Evolutionary conservation across 2,329 filamentous ascomycete species (phyloP), one percentile per base, ranked within the genome.

Genomic region (Phoma sp.): DNA sequence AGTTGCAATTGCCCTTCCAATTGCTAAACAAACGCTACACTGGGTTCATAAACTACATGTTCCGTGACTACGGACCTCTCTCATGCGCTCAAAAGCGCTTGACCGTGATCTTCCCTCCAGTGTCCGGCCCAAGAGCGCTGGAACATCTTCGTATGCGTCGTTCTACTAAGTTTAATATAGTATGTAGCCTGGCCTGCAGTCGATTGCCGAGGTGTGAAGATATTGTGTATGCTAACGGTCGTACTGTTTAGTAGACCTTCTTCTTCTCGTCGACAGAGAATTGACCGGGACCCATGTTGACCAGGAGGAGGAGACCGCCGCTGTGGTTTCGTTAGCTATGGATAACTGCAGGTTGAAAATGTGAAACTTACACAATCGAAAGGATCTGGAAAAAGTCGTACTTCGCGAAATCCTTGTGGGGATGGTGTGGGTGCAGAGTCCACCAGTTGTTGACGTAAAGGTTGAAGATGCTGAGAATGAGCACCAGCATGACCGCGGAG

Each of bases 301-400:
- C 93, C 64, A 99, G 86, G 64, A 99, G 88, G 53, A 99, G 84
- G 53, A 99, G 90, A 76, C 95, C 95, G 62, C 95, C 95, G 64
- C 85, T 86, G 56, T 14, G 36, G 43, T 5, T 11, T 47, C 33
- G 45, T 72, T 67, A 72, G 67, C 51, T 33, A 9, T 25, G 29
- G 25, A 37, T 15, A 5, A 7, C 12, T 32, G 32, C 26, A 12
- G n/a, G 6, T 2, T 26, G 9, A 12, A 10, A 11, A 28, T 15
- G 14, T 23, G 12, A 2, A 14, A 81, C 84, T 77, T 84, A 86
- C 84, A 98, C 93, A 75, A 99, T 99, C 46, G 95, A 99, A 49
- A 99, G 84, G 69, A 98, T 97, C 83, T 99, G 95, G 88, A 99
- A 99, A 84, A 99, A 99, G 77, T 99, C 95, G 85, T 99, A 99